Evolutionary conservation across 163 green algal genomes (phyloP).

Genomic region (Prototheca wickerhamii): DNA sequence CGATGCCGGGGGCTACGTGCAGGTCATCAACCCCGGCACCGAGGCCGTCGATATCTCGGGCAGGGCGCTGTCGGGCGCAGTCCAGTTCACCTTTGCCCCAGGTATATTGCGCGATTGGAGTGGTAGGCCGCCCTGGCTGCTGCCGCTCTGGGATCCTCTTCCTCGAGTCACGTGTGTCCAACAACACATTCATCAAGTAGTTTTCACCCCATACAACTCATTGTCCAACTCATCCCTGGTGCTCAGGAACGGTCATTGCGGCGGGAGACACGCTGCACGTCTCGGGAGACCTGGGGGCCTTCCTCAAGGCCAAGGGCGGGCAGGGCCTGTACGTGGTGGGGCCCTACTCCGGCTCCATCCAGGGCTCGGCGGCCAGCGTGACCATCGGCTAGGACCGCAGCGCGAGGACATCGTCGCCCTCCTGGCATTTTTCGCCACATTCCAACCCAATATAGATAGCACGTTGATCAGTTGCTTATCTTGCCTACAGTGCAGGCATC

Average conservation of each 20-base stretch:
- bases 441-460: not conserved
- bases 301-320: conserved; percentile 12
- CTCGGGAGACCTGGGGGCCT: not conserved
- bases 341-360: conserved; percentile 7
- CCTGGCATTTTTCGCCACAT: not conserved
- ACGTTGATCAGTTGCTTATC: too few relatives aligned
- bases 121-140: too few relatives aligned
- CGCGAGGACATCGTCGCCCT: not conserved
- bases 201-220: too few relatives aligned
- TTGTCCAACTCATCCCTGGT: not conserved
- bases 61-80: conserved; percentile 17
- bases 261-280: not conserved
- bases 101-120: too few relatives aligned
- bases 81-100: conserved; percentile 11
- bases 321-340: conserved; percentile 33
- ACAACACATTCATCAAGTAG: too few relatives aligned
- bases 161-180: too few relatives aligned
- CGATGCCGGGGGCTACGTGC: conserved; percentile 24
- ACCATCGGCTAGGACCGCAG: conserved; percentile 5
- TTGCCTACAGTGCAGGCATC: too few relatives aligned
- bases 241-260: conserved; percentile 16
- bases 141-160: too few relatives aligned
- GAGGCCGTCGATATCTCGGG: conserved; percentile 34
- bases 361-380: conserved; percentile 14
- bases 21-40: conserved; percentile 36